phyloP scores from a whole-genome alignment of 352 stramenopile species.

The Pythium graminicola region DNA sequence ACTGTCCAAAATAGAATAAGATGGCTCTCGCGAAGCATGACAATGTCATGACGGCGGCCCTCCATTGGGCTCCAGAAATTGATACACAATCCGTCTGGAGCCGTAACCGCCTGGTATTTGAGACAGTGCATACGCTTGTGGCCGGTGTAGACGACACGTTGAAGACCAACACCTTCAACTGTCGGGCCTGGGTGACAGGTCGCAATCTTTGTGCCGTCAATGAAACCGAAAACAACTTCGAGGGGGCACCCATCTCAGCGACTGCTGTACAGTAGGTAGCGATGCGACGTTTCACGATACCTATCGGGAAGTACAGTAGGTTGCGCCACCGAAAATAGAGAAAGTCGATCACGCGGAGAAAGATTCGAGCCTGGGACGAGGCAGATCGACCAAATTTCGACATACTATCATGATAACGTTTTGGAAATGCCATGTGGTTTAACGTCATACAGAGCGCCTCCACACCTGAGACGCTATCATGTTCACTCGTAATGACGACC shows the following conservation, averaged over 20 bases:
- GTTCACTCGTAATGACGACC: not conserved
- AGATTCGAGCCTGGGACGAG: not conserved
- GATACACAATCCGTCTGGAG: constrained; percentile 17
- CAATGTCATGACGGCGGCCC: constrained; percentile 13
- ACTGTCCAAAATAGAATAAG: not conserved
- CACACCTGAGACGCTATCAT: not conserved
- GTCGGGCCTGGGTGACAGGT: constrained; percentile 1
- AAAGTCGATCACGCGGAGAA: not conserved
- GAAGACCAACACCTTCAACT: not conserved
- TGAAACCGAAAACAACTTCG: not conserved
- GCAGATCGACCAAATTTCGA: not conserved
- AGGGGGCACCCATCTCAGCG: not conserved
- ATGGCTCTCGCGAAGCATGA: constrained; percentile 11
- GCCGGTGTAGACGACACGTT: constrained; percentile 3
- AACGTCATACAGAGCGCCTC: not conserved
- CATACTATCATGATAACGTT: not conserved
- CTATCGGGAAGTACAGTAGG: not conserved
- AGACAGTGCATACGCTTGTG: constrained; percentile 23
- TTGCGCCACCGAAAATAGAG: not conserved
- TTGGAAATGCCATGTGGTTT: not conserved
- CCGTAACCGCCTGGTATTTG: constrained; percentile 16
- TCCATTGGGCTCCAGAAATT: constrained; percentile 18
- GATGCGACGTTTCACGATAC: not conserved
- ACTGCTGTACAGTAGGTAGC: not conserved
- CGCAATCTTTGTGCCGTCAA: constrained; percentile 8